A percentile compares a stretch with the other conserved stretches of the same genome.
Evolutionary conservation across 1,139 yeast species (phyloP).

Genomic region (Kazachstania sp.): DNA sequence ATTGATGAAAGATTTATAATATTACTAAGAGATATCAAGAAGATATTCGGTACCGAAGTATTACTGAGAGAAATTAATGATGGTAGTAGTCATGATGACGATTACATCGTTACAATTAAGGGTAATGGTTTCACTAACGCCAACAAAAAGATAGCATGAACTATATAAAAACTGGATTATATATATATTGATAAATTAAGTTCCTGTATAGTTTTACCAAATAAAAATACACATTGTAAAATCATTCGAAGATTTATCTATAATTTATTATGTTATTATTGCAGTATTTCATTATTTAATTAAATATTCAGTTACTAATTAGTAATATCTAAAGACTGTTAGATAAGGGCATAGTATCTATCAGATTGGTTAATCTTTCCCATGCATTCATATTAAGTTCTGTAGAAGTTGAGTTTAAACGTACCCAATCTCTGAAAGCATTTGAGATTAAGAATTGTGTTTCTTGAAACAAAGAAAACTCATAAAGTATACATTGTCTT

Average conservation of each 20-base stretch:
- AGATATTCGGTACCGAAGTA: conserved; percentile 72
- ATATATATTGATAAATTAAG: background rate
- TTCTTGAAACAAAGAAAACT: conserved; percentile 68
- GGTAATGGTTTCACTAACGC: conserved; percentile 91
- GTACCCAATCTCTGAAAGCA: conserved; percentile 65
- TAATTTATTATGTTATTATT: no score
- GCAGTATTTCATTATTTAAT: no score
- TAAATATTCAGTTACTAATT: no score
- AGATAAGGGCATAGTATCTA: conserved; percentile 52
- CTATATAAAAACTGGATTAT: background rate
- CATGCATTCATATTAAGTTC: conserved; percentile 56
- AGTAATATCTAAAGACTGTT: conserved; percentile 1
- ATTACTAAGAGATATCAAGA: conserved; percentile 67
- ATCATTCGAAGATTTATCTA: background rate
- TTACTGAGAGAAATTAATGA: conserved; percentile 58
- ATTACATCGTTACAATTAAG: conserved; percentile 60
- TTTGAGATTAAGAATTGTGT: conserved; percentile 74
- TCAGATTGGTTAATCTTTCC: conserved; percentile 45
- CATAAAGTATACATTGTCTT: conserved; percentile 68
- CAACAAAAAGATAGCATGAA: conserved; percentile 74
- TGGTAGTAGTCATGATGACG: conserved; percentile 46
- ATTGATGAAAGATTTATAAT: conserved; percentile 61
- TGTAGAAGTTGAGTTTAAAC: conserved; percentile 50
- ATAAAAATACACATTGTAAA: background rate
- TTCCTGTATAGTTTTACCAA: background rate